Percentiles rank a stretch among this genome's conserved stretches.
These are phyloP conservation scores for Candida buenavistaensis DNA, from an alignment of 1,139 yeast genomes.

Conservation along the genomic window DNA sequence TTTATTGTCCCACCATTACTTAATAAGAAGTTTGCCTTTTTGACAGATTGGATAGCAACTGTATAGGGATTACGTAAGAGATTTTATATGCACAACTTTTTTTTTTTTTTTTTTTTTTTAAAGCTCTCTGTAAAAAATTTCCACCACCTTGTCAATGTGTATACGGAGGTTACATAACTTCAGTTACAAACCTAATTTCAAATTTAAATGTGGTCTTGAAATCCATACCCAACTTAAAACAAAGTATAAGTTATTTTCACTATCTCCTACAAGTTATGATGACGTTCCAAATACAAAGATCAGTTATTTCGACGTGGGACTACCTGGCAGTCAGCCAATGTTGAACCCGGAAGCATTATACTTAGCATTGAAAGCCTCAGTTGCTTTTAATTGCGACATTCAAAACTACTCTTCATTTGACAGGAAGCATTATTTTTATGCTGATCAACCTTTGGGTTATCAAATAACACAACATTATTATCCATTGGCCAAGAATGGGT, in stretches of 20 bases:
- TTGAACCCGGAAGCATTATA: slow-evolving; percentile 75
- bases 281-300: slow-evolving; percentile 67
- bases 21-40: slow-evolving; percentile 6
- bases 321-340: slow-evolving; percentile 92
- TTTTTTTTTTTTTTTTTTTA: slow-evolving; percentile 1
- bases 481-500: slow-evolving; percentile 77
- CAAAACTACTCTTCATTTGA: slow-evolving; percentile 69
- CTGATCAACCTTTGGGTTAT: slow-evolving; percentile 95
- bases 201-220: slow-evolving; percentile 84
- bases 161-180: slow-evolving; percentile 7
- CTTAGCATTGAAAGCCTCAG: slow-evolving; percentile 71
- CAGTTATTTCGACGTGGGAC: slow-evolving; percentile 78
- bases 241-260: slow-evolving; percentile 70
- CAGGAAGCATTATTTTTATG: slow-evolving; percentile 92
- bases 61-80: background rate
- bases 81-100: background rate
- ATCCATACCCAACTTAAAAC: slow-evolving; percentile 89
- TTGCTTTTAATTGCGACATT: slow-evolving; percentile 65
- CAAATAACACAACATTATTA: slow-evolving; percentile 89
- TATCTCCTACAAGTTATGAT: slow-evolving; percentile 49
- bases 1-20: slow-evolving; percentile 16
- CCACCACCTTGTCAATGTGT: slow-evolving; percentile 1
- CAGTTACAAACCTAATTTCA: slow-evolving; percentile 20
- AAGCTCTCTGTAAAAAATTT: background rate
- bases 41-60: slow-evolving; percentile 3